Evolutionary conservation across 306 rosid species (phyloP).

Genomic region (Begonia masoniana): DNA sequence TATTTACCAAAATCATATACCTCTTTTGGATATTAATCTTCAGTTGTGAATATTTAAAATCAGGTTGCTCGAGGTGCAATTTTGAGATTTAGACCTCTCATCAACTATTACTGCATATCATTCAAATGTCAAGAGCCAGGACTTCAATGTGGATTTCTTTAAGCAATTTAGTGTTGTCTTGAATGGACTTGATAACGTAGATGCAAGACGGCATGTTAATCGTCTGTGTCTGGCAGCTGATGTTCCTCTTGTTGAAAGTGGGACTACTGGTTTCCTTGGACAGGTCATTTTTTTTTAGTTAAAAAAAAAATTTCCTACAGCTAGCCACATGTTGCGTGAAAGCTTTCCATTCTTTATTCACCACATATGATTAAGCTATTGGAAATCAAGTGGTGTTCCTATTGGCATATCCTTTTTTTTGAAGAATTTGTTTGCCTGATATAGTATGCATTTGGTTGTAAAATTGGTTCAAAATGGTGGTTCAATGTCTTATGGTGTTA

Average conservation of each 20-base stretch:
- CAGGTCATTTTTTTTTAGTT: constrained; percentile 40
- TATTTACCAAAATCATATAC: no score
- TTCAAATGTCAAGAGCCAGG: constrained; percentile 88
- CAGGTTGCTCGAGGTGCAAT: constrained; percentile 99
- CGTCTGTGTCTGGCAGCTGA: constrained; percentile 93
- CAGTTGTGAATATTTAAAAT: background rate
- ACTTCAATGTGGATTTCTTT: constrained; percentile 78
- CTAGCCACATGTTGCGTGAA: no score
- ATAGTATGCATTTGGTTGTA: no score
- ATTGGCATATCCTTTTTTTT: no score
- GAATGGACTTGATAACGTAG: constrained; percentile 96
- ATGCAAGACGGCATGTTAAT: constrained; percentile 95
- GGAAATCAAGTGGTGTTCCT: no score
- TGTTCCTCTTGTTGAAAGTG: constrained; percentile 95
- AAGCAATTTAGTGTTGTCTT: constrained; percentile 80
- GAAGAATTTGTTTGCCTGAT: no score
- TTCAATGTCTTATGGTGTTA: no score
- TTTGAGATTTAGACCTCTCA: constrained; percentile 79
- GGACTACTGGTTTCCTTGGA: constrained; percentile 99
- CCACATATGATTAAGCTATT: no score
- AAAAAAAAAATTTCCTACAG: no score
- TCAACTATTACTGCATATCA: constrained; percentile 76
- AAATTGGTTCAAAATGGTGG: no score
- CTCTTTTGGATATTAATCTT: no score
- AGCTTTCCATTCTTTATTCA: no score